A percentile compares a stretch with the other conserved stretches of the same genome.
phyloP scores from a whole-genome alignment of 306 rosid genomes.

The Lablab purpureus region DNA sequence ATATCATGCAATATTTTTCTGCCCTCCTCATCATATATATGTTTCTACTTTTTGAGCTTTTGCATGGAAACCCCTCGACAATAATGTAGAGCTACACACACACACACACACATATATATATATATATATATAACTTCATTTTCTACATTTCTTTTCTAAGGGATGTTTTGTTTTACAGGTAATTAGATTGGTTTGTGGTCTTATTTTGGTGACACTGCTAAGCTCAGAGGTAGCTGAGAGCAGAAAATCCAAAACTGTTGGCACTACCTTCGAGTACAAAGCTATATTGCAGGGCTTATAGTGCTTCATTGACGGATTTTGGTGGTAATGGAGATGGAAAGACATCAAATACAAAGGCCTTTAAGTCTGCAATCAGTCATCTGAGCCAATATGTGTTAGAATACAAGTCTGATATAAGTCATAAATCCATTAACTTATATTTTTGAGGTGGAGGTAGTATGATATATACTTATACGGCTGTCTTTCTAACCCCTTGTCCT shows the following conservation, averaged over 20 bases:
- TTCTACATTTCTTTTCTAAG: background rate
- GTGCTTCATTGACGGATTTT: conserved; percentile 71
- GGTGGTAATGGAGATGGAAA: conserved; percentile 86
- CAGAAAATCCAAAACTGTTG: conserved; percentile 42
- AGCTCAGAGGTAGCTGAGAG: conserved; percentile 53
- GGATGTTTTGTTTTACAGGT: conserved; percentile 38
- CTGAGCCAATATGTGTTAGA: conserved; percentile 64
- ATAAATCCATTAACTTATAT: no score
- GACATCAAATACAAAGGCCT: conserved; percentile 74
- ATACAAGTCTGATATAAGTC: no score
- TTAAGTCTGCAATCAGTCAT: conserved; percentile 60
- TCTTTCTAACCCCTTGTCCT: no score
- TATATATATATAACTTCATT: background rate
- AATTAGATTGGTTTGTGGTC: conserved; percentile 22
- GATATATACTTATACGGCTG: no score
- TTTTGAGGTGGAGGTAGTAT: no score
- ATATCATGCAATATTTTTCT: background rate
- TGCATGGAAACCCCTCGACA: background rate
- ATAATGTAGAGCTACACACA: background rate
- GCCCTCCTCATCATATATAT: background rate
- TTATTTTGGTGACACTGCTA: conserved; percentile 47
- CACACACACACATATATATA: no score
- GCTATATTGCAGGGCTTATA: conserved; percentile 70
- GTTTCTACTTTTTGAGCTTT: background rate
- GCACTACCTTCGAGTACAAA: conserved; percentile 55